These are phyloP conservation scores for Psidium guajava DNA, from an alignment of 345 rosid species.

Conservation along the genomic window DNA sequence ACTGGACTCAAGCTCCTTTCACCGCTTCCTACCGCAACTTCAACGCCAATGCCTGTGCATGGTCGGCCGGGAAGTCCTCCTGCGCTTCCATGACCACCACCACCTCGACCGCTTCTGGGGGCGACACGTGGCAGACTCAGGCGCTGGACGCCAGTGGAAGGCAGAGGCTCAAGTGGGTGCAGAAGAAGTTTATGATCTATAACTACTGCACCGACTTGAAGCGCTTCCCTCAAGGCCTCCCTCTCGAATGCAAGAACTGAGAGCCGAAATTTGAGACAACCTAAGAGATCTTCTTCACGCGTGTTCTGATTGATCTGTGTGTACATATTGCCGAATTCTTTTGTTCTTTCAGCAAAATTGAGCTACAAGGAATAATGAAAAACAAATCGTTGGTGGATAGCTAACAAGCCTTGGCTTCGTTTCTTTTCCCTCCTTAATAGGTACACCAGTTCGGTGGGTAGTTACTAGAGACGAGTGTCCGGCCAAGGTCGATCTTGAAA, in stretches of 20 bases:
- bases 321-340: background rate
- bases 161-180: conserved; percentile 33
- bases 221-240: conserved; percentile 42
- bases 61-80: conserved; percentile 21
- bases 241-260: conserved; percentile 23
- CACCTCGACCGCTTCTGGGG: background rate
- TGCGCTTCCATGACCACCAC: conserved; percentile 11
- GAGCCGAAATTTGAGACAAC: background rate
- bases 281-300: background rate
- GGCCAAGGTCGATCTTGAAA: background rate
- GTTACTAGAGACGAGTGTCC: background rate
- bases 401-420: background rate
- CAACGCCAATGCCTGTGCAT: conserved; percentile 25
- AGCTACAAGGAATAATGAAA: background rate
- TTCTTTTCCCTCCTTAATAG: background rate
- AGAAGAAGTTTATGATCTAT: conserved; percentile 41
- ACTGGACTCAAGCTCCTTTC: conserved; percentile 48
- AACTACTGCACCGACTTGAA: conserved; percentile 36
- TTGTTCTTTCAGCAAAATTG: background rate
- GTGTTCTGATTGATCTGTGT: background rate
- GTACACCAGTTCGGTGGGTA: background rate
- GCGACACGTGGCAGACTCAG: conserved; percentile 21
- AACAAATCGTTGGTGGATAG: background rate
- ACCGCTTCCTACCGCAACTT: conserved; percentile 39
- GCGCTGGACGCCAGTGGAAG: conserved; percentile 17